Conservation (phyloP, 139 green algal species). For the Monoraphidium neglectum region DNA sequence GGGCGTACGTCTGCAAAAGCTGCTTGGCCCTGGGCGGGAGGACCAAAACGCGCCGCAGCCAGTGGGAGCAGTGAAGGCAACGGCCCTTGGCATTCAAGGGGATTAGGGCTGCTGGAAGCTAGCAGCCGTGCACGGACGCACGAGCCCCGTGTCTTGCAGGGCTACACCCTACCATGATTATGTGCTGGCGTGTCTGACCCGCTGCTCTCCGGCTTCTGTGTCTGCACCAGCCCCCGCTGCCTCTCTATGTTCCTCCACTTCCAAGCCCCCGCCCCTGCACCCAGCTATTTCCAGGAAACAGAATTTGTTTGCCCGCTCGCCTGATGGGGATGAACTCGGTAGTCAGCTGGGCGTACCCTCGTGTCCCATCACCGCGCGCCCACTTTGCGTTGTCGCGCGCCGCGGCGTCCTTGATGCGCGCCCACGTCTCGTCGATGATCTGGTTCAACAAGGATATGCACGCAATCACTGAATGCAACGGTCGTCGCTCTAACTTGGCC, state of each 20-base stretch:
- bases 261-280: neutral
- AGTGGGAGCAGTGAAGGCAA: too few species aligned
- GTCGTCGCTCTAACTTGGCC: too few species aligned
- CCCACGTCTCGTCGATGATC: constrained; percentile 25
- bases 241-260: neutral
- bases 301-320: constrained; percentile 34
- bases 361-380: constrained; percentile 29
- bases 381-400: constrained; percentile 26
- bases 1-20: constrained; percentile 28
- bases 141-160: neutral
- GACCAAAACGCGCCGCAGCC: neutral
- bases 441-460: too few species aligned
- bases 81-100: too few species aligned
- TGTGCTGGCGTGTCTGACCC: neutral
- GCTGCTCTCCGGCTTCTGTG: too few species aligned
- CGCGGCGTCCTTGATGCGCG: constrained; percentile 17
- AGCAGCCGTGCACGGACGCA: neutral
- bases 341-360: constrained; percentile 63
- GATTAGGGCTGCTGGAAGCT: too few species aligned
- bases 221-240: neutral
- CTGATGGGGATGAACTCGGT: constrained; percentile 51
- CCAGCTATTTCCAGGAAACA: neutral
- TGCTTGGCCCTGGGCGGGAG: neutral
- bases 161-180: neutral
- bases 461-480: too few species aligned